Evolutionary conservation across 2,329 filamentous ascomycete genomes (phyloP), one percentile per base, ranked within the genome.

Genomic region (Clarireedia hainanense): DNA sequence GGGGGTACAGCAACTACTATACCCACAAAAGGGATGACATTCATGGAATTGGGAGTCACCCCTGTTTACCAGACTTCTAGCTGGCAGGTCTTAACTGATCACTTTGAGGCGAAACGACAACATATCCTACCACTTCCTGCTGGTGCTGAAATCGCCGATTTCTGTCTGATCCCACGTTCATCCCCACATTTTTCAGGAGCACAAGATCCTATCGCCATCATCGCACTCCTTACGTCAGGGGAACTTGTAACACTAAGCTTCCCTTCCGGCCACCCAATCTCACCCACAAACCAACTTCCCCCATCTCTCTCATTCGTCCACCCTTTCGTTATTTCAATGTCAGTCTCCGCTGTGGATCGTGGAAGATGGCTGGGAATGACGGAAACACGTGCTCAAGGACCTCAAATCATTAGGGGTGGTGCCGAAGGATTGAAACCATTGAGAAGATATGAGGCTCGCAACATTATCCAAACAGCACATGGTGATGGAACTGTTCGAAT

Each of bases 181-280:
- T 91, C 89, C 14, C 94, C 94, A 15, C 87, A 95, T 70, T 97
- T 91, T 70, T 83, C 80, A 42, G 91, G 92, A 26, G 86, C 87
- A 12, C 89, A 96, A 68, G 92, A 99, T 68, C 94, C 94, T 0
- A 86, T 97, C 56, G 92, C 91, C 23, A 75, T 95, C 42, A 76
- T 99, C 62, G 81, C 84, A 2, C 74, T 95, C 6, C 75, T 97
- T 3, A 84, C 86, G 0, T 96, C 91, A 1, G 94, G 94, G 23
- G 92, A 97, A 72, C 73, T 97, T 27, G 79, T 95, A 51, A 95
- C 92, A 0, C 74, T 97, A 69, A 95, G 86, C 65, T 97, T 97
- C 67, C 94, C 94, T 0, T 94, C 86, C 48, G 94, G 94, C 27
- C 88, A 91, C 70, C 87, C 90, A 1, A 95, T 97, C 55, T 88